Percentiles rank a stretch among this genome's conserved stretches.
These are phyloP conservation scores for Pseudogymnoascus sp. DNA, from an alignment of 2,329 filamentous ascomycete genomes.

Conservation along the genomic window DNA sequence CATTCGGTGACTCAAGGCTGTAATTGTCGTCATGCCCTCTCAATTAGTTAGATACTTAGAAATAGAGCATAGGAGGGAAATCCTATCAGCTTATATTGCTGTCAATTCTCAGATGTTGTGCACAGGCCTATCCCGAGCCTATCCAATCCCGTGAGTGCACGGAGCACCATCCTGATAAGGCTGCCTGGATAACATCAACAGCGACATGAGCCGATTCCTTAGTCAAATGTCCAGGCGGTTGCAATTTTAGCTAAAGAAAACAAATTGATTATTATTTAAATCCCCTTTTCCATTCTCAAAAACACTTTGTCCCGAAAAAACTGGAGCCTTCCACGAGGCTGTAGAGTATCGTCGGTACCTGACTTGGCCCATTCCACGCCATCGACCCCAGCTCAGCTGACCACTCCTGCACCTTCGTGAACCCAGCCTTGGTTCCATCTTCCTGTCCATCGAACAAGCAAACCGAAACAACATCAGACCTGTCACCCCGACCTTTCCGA, in stretches of 20 bases:
- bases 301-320: background rate
- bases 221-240: background rate
- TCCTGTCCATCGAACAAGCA: background rate
- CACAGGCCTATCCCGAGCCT: background rate
- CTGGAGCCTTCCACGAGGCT: background rate
- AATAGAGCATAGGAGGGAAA: background rate
- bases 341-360: background rate
- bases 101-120: background rate
- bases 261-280: background rate
- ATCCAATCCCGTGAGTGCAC: background rate
- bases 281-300: background rate
- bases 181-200: background rate
- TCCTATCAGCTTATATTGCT: background rate
- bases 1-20: background rate
- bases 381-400: constrained; percentile 6
- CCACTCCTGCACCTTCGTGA: background rate
- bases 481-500: background rate
- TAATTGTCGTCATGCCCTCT: background rate
- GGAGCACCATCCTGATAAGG: background rate
- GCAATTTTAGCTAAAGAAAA: no score
- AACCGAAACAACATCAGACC: background rate
- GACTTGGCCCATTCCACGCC: background rate
- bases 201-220: background rate
- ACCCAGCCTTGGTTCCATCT: background rate
- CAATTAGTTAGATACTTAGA: background rate